phyloP scores from a whole-genome alignment of 2,329 filamentous ascomycete genomes.

The Paecilomyces formosus region DNA sequence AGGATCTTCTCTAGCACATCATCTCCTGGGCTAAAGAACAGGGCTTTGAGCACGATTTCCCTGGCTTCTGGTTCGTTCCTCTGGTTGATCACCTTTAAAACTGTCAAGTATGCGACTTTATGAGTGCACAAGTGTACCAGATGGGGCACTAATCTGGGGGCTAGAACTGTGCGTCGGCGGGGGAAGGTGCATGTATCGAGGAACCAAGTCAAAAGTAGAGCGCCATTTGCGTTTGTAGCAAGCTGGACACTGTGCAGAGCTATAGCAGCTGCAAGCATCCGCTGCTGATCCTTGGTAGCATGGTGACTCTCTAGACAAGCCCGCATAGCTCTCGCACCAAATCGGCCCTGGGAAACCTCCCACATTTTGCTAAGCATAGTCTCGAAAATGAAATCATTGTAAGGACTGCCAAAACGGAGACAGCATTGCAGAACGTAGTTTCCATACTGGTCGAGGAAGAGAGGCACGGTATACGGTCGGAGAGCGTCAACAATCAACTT shows the following conservation, averaged over 20 bases:
- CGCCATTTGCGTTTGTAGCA: slow-evolving; percentile 92
- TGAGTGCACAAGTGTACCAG: slow-evolving; percentile 94
- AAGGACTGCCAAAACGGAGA: slow-evolving; percentile 79
- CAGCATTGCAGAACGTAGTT: slow-evolving; percentile 98
- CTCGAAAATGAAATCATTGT: slow-evolving; percentile 96
- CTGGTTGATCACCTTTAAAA: slow-evolving; percentile 97
- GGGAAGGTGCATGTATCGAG: slow-evolving; percentile 96
- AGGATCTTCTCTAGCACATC: slow-evolving; percentile 84
- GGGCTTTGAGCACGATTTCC: slow-evolving; percentile 77
- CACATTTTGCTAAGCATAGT: slow-evolving; percentile 91
- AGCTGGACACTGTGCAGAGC: slow-evolving; percentile 95
- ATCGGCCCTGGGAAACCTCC: slow-evolving; percentile 87
- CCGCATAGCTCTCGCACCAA: slow-evolving; percentile 91
- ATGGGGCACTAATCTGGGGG: slow-evolving; percentile 84
- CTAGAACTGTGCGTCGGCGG: slow-evolving; percentile 79
- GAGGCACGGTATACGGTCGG: slow-evolving; percentile 75
- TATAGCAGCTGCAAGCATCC: slow-evolving; percentile 88
- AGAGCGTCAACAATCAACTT: slow-evolving; percentile 74
- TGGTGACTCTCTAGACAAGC: slow-evolving; percentile 96
- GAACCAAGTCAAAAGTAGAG: slow-evolving; percentile 92
- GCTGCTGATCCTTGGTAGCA: slow-evolving; percentile 88
- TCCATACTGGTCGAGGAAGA: slow-evolving; percentile 96
- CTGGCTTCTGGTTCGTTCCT: slow-evolving; percentile 88
- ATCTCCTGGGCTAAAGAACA: slow-evolving; percentile 88
- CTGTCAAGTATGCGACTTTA: slow-evolving; percentile 95